A percentile compares a stretch with the other conserved stretches of the same genome.
phyloP scores from a whole-genome alignment of 2,329 filamentous ascomycete genomes.

The Penicillium sp. region DNA sequence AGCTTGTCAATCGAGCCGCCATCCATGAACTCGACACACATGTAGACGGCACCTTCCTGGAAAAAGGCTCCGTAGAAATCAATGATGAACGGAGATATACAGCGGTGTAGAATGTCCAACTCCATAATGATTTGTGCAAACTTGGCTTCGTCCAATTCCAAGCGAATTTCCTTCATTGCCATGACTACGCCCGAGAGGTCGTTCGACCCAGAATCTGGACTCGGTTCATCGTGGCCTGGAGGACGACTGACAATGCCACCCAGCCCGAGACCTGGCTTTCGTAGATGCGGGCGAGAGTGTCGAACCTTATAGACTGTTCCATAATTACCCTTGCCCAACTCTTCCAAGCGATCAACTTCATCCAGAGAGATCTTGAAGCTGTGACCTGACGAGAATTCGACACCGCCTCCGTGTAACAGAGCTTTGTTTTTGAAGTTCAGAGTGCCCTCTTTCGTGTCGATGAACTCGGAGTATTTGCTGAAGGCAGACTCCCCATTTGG shows the following conservation, averaged over 20 bases:
- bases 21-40: slow-evolving; percentile 99
- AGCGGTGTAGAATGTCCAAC: slow-evolving; percentile 91
- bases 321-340: slow-evolving; percentile 97
- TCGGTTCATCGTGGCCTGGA: slow-evolving; percentile 19
- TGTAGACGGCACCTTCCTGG: slow-evolving; percentile 97
- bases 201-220: slow-evolving; percentile 21
- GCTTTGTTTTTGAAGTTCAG: slow-evolving; percentile 93
- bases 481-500: slow-evolving; percentile 49
- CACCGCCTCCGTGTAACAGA: slow-evolving; percentile 80
- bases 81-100: slow-evolving; percentile 92
- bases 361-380: slow-evolving; percentile 94
- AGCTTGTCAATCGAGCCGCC: slow-evolving; percentile 96
- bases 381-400: slow-evolving; percentile 86
- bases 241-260: slow-evolving; percentile 57
- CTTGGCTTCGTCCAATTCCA: slow-evolving; percentile 95
- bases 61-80: slow-evolving; percentile 99
- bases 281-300: slow-evolving; percentile 70
- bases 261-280: slow-evolving; percentile 60
- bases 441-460: slow-evolving; percentile 88
- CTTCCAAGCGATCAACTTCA: slow-evolving; percentile 88
- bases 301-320: slow-evolving; percentile 96
- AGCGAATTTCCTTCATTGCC: slow-evolving; percentile 98
- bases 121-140: slow-evolving; percentile 98
- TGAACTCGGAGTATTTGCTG: slow-evolving; percentile 73
- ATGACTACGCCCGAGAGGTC: slow-evolving; percentile 69